A percentile compares a stretch with the other conserved stretches of the same genome.
Evolutionary conservation across 1,284 basidiomycete genomes (phyloP).

Genomic region (Malassezia vespertilionis): DNA sequence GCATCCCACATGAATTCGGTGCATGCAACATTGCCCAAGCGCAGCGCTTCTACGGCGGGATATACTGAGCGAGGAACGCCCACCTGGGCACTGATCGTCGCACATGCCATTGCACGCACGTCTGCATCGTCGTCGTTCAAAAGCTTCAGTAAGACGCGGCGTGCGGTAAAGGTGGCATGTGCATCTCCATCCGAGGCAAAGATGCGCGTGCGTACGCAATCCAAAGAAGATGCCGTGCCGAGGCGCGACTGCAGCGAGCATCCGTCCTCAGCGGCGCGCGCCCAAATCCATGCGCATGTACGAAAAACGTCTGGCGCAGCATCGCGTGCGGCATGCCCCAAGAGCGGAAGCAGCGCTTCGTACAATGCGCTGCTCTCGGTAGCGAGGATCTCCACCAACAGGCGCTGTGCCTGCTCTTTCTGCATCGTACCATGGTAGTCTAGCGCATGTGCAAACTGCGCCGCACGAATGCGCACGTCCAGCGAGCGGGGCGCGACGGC

Average conservation of each 20-base stretch:
- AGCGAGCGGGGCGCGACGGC: not conserved
- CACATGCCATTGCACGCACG: constrained; percentile 11
- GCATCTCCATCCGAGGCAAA: too few relatives aligned
- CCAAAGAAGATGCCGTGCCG: constrained; percentile 1
- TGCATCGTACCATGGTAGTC: too few relatives aligned
- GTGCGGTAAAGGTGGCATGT: too few relatives aligned
- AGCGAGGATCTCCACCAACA: not conserved
- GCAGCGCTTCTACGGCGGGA: not conserved
- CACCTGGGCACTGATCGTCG: not conserved
- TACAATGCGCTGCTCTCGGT: constrained; percentile 22
- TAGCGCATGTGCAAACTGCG: not conserved
- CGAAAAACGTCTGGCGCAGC: not conserved
- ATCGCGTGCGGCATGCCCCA: not conserved
- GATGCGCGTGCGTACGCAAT: not conserved
- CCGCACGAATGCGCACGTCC: constrained; percentile 7
- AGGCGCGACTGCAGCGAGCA: constrained; percentile 2
- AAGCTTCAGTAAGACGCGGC: not conserved
- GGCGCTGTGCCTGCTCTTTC: not conserved
- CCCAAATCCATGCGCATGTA: constrained; percentile 6
- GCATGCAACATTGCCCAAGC: constrained; percentile 1
- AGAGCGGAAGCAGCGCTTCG: constrained; percentile 26
- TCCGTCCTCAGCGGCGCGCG: constrained; percentile 2
- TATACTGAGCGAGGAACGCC: not conserved
- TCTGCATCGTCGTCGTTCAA: constrained; percentile 13
- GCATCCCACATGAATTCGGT: constrained; percentile 6